Conservation (phyloP, 106 monocot genomes). For the Narthecium ossifragum region DNA sequence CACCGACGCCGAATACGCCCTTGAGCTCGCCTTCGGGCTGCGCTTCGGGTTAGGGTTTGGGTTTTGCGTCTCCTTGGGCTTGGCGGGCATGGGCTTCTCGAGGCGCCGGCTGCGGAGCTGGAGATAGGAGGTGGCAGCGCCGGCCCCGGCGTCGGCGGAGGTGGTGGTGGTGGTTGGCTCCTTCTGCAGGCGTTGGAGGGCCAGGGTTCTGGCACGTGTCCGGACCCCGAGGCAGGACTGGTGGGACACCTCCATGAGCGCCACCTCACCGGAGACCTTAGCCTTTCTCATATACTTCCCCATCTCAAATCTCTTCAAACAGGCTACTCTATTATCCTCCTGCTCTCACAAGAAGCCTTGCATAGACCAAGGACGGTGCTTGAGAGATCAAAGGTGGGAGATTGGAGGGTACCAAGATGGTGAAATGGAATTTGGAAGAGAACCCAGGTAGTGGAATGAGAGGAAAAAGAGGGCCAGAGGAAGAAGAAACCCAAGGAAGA, state of each 20-base stretch:
- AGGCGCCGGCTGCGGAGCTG: conserved; percentile 69
- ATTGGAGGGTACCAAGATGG: not conserved
- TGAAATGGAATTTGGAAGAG: not conserved
- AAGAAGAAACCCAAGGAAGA: not conserved
- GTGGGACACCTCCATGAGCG: conserved; percentile 39
- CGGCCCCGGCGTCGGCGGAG: not conserved
- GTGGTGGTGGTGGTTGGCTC: not conserved
- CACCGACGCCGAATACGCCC: not conserved
- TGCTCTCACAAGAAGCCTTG: too few relatives aligned
- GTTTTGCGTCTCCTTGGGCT: not conserved
- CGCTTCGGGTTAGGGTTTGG: conserved; percentile 6
- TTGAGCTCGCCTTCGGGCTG: not conserved
- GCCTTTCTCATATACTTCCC: conserved; percentile 49
- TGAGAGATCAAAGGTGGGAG: too few relatives aligned
- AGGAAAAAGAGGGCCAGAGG: not conserved
- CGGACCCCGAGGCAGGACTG: conserved; percentile 38
- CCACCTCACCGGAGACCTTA: conserved; percentile 35
- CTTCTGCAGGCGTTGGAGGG: conserved; percentile 34
- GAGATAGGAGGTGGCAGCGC: conserved; percentile 22
- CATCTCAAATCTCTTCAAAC: conserved; percentile 13
- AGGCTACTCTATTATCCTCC: not conserved
- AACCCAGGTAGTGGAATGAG: not conserved
- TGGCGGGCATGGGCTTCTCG: conserved; percentile 33
- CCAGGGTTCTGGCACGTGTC: conserved; percentile 48
- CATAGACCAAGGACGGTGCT: not conserved